phyloP scores from a whole-genome alignment of 176 grass and related monocot species.

The Avena atlantica region DNA sequence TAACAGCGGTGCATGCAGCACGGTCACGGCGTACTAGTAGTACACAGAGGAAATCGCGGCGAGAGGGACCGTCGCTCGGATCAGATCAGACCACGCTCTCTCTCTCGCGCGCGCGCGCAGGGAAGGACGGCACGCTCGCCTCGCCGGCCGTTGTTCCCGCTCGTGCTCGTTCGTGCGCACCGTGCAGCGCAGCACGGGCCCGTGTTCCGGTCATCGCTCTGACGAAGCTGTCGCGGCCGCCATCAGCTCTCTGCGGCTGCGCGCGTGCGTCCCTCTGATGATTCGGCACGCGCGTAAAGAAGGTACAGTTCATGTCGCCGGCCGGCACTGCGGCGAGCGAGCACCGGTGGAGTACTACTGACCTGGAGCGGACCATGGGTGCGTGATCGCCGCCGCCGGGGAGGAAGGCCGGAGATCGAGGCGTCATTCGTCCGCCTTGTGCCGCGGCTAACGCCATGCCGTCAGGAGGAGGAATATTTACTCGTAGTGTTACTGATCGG shows the following conservation, averaged over 20 bases:
- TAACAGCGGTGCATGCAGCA: not conserved
- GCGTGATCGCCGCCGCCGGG: not conserved
- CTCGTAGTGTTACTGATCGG: no score
- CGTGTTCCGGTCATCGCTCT: not conserved
- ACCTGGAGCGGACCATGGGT: not conserved
- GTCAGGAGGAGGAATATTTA: no score
- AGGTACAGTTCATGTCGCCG: not conserved
- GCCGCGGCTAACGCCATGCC: no score
- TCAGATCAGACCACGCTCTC: not conserved
- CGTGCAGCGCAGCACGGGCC: not conserved
- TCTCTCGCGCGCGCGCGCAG: conserved; percentile 8
- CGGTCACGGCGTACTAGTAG: not conserved
- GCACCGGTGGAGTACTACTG: not conserved
- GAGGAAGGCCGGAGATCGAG: not conserved
- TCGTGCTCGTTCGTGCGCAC: not conserved
- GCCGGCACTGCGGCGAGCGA: not conserved
- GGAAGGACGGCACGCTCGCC: not conserved
- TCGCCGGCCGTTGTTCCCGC: not conserved
- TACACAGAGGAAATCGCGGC: not conserved
- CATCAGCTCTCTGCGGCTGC: not conserved
- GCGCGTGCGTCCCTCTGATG: not conserved
- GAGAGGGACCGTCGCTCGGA: conserved; percentile 16
- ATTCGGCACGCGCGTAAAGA: not conserved
- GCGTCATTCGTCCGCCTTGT: not conserved
- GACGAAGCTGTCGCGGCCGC: not conserved